phyloP scores from a whole-genome alignment of 345 rosid species.

The Nephelium lappaceum region DNA sequence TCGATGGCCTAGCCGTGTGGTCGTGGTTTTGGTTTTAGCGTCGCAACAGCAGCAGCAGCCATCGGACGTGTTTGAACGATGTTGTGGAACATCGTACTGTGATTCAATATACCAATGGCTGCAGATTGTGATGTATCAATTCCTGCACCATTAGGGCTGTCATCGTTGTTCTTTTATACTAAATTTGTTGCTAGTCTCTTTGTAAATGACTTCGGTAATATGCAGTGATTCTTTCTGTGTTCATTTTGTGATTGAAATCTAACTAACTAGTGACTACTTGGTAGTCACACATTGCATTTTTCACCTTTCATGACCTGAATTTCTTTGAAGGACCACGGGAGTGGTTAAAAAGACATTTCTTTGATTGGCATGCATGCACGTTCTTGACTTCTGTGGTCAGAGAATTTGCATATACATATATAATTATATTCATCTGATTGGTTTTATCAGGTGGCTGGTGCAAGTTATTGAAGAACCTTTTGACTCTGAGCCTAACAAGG shows the following conservation, averaged over 20 bases:
- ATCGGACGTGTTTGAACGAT: not conserved
- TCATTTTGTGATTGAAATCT: not conserved
- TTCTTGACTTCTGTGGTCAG: not conserved
- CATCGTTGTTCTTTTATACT: not conserved
- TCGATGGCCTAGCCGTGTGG: not conserved
- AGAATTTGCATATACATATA: too few species aligned
- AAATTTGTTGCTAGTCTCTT: not conserved
- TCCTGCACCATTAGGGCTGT: not conserved
- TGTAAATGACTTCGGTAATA: not conserved
- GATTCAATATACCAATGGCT: not conserved
- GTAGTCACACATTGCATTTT: not conserved
- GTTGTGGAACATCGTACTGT: not conserved
- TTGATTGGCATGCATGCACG: not conserved
- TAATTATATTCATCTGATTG: not conserved
- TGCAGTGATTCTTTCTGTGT: not conserved
- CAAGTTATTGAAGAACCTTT: not conserved
- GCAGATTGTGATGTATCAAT: not conserved
- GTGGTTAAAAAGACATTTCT: not conserved
- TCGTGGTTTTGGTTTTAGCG: not conserved
- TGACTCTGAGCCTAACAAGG: not conserved
- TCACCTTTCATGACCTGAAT: not conserved
- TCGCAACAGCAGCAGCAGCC: not conserved
- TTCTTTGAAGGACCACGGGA: not conserved
- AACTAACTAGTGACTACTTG: not conserved
- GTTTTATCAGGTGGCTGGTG: not conserved